Percentiles rank a stretch among this genome's conserved stretches.
Evolutionary conservation across 2,329 filamentous ascomycete genomes (phyloP).

Genomic region (Hirsutella rhossiliensis): DNA sequence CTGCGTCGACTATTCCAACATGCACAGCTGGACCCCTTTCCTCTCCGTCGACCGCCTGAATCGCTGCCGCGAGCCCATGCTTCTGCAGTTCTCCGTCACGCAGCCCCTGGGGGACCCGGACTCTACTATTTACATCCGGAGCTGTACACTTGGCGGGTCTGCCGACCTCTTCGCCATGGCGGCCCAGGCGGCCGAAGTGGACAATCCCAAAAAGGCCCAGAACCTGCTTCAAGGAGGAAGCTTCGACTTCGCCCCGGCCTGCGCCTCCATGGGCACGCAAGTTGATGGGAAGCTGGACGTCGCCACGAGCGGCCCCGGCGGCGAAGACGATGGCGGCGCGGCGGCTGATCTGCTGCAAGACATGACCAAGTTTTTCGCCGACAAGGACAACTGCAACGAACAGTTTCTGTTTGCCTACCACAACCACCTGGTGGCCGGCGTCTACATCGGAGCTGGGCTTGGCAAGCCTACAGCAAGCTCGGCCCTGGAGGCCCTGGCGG

Average conservation of each 20-base stretch:
- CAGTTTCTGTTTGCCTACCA: neutral
- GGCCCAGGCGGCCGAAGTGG: neutral
- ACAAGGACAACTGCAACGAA: neutral
- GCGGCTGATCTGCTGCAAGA: neutral
- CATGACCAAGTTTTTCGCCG: neutral
- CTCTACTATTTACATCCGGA: slow-evolving; percentile 4
- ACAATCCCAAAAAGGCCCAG: neutral
- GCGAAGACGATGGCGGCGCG: neutral
- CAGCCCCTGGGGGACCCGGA: slow-evolving; percentile 5
- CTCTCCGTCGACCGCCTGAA: slow-evolving; percentile 8
- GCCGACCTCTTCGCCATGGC: neutral
- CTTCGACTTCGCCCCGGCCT: neutral
- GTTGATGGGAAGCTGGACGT: neutral
- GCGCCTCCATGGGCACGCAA: neutral
- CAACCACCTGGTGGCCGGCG: neutral
- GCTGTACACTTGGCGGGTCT: slow-evolving; percentile 2
- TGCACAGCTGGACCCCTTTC: slow-evolving; percentile 11
- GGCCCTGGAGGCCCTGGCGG: neutral
- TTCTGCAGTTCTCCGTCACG: slow-evolving; percentile 4
- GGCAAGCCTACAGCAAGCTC: neutral
- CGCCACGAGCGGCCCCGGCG: neutral
- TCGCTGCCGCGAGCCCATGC: slow-evolving; percentile 5
- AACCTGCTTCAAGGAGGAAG: neutral
- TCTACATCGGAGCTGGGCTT: neutral
- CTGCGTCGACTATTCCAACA: slow-evolving; percentile 9